Evolutionary conservation across 1,139 yeast species (phyloP).

Genomic region (Taphrina pruni): DNA sequence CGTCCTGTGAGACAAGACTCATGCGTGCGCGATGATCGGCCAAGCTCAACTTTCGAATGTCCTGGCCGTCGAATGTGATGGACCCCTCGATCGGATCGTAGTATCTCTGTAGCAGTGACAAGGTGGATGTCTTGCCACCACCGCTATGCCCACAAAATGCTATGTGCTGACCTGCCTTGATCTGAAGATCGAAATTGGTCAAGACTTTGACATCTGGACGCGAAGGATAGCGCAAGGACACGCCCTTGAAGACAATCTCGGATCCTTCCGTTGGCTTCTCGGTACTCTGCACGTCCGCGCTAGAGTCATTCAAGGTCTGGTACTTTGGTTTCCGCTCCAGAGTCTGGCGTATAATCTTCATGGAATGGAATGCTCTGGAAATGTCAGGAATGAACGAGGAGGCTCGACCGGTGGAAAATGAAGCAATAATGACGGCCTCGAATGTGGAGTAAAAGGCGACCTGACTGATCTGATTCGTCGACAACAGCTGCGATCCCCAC

Average conservation of each 20-base stretch:
- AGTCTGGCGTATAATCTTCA: conserved; percentile 58
- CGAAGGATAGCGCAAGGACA: conserved; percentile 80
- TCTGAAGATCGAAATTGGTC: conserved; percentile 64
- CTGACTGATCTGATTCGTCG: conserved; percentile 44
- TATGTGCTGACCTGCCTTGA: conserved; percentile 81
- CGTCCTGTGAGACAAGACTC: conserved; percentile 93
- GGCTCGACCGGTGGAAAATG: conserved; percentile 56
- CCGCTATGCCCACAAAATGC: conserved; percentile 97
- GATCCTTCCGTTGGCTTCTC: conserved; percentile 50
- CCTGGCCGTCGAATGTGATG: conserved; percentile 70
- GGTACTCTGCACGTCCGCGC: conserved; percentile 55
- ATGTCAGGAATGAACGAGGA: conserved; percentile 60
- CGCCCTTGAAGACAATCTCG: conserved; percentile 64
- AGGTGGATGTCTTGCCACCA: conserved; percentile 88
- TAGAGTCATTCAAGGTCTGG: conserved; percentile 57
- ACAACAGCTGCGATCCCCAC: conserved; percentile 48
- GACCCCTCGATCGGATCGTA: conserved; percentile 76
- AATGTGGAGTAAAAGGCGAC: conserved; percentile 45
- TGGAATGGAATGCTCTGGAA: conserved; percentile 65
- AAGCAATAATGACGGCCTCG: conserved; percentile 54
- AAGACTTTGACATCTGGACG: conserved; percentile 77
- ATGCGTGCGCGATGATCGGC: conserved; percentile 72
- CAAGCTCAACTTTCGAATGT: conserved; percentile 69
- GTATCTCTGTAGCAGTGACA: conserved; percentile 72
- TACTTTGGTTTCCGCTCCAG: conserved; percentile 58